Base-by-base conservation (phyloP, 768 basidiomycete species). In the Rhizopogon vulgaris region DNA sequence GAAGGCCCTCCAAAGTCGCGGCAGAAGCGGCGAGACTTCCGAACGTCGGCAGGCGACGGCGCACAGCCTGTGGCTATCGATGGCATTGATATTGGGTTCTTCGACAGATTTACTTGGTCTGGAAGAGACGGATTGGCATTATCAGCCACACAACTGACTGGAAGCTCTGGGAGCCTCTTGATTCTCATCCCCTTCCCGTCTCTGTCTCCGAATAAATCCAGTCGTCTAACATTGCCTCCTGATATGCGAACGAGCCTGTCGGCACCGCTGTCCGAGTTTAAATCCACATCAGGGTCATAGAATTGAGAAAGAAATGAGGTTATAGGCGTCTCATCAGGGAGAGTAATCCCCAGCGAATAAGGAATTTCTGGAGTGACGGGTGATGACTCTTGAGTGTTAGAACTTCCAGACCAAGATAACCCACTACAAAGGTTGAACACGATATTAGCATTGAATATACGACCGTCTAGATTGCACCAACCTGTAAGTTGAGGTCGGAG, bases 401-500 rank as follows among this genome's bases (percentile, higher is more conserved):
- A 58, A 39, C 52, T 56, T 5, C 55, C 55, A 3, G 58, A 62
- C 38, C 24, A 56, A 27, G 59, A 66, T 11, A 17, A 36, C 4
- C 45, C 18, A 42, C 39, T 42, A 47, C 60, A 55, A 12, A 14
- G 28, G 36, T 32, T 25, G 15, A 25, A 39, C 25, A 24, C 8
- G 34, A 39, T 10, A 24, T 43, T 18, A 37, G 36, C 10, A 28
- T 17, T 28, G n/a, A 18, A 4, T 7, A 38, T 22, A 24, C 3
- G 25, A 1, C 15, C 24, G 14, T 12, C 17, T n/a, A 15, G 15
- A 34, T 30, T 15, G 6, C 14, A 51, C 66, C 8, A 34, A 68
- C 66, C 66, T 67, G 53, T 52, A 57, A 14, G 51, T 37, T 27
- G 63, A 67, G 41, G 53, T 52, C n/a, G 65, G 63, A 2, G 66